These are phyloP conservation scores for Sclerotinia borealis DNA, from an alignment of 2,329 filamentous ascomycete genomes.

Conservation along the genomic window DNA sequence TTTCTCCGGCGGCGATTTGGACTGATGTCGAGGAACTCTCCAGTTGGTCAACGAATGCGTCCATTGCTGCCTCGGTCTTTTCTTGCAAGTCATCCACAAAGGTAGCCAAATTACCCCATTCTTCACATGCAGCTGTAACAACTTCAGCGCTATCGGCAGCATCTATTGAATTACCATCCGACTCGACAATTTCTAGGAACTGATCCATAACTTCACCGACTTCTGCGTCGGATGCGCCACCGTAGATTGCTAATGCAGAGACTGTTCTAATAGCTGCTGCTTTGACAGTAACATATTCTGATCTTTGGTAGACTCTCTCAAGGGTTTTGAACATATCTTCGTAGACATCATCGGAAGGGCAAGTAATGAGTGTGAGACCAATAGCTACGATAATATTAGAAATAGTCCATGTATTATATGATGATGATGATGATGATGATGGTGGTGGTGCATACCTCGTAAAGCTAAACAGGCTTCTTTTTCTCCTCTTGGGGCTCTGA, in stretches of 20 bases:
- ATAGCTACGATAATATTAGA: slow-evolving; percentile 41
- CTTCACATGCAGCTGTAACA: slow-evolving; percentile 59
- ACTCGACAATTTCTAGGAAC: slow-evolving; percentile 60
- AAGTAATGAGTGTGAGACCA: slow-evolving; percentile 56
- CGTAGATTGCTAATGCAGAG: slow-evolving; percentile 56
- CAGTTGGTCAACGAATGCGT: slow-evolving; percentile 65
- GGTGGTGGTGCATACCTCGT: slow-evolving; percentile 38
- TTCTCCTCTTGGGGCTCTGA: slow-evolving; percentile 56
- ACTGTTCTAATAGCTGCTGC: slow-evolving; percentile 61
- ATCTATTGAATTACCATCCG: slow-evolving; percentile 58
- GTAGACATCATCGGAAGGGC: slow-evolving; percentile 54
- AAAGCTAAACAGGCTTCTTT: slow-evolving; percentile 57
- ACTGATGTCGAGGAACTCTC: slow-evolving; percentile 55
- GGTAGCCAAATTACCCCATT: slow-evolving; percentile 64
- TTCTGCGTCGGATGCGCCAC: slow-evolving; percentile 57
- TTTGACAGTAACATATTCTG: slow-evolving; percentile 51
- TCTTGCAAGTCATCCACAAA: slow-evolving; percentile 59
- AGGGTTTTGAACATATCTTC: slow-evolving; percentile 49
- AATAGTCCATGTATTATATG: background rate
- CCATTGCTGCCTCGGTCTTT: slow-evolving; percentile 57
- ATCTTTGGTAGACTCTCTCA: slow-evolving; percentile 54
- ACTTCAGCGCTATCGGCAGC: slow-evolving; percentile 55
- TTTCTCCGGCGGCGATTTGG: slow-evolving; percentile 65
- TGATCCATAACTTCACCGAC: slow-evolving; percentile 59
- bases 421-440: background rate